phyloP scores from a whole-genome alignment of 2,329 filamentous ascomycete species.

The Simplicillium sp. region DNA sequence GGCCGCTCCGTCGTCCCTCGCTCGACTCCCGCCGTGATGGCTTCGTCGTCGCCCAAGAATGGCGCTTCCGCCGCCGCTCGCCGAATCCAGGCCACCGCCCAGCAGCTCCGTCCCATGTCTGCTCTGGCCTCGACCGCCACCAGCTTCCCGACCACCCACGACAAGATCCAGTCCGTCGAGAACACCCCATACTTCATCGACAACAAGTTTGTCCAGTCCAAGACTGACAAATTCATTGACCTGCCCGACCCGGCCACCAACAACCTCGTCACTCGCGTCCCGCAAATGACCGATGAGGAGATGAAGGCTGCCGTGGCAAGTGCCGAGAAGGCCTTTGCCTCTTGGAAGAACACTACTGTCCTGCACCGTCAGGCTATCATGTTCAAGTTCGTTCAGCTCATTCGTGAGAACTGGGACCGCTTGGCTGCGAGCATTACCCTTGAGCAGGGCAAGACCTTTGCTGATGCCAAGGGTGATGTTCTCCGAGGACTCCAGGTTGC shows the following conservation, averaged over 20 bases:
- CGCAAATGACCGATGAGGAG: conserved; percentile 71
- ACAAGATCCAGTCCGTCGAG: conserved; percentile 54
- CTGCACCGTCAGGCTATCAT: conserved; percentile 73
- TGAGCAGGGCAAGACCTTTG: conserved; percentile 83
- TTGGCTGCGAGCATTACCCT: conserved; percentile 77
- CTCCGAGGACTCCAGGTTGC: conserved; percentile 76
- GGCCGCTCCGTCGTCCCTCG: conserved; percentile 21
- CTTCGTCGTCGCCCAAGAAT: conserved; percentile 16
- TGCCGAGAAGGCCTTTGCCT: conserved; percentile 65
- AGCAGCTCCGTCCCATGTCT: conserved; percentile 42
- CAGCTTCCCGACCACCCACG: conserved; percentile 62
- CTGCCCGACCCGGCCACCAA: conserved; percentile 78
- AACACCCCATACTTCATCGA: conserved; percentile 77
- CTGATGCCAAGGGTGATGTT: conserved; percentile 74
- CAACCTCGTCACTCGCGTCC: conserved; percentile 74
- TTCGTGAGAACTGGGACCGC: conserved; percentile 77
- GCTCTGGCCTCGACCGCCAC: conserved; percentile 45
- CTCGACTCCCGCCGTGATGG: conserved; percentile 12
- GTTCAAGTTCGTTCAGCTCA: conserved; percentile 75
- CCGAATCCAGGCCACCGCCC: conserved; percentile 47
- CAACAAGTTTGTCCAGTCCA: conserved; percentile 65
- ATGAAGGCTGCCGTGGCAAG: conserved; percentile 66
- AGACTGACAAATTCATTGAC: conserved; percentile 65
- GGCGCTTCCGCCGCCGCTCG: conserved; percentile 30
- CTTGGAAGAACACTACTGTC: conserved; percentile 64